Conservation (phyloP, 2,329 filamentous ascomycete genomes). For the Clonostachys chloroleuca region DNA sequence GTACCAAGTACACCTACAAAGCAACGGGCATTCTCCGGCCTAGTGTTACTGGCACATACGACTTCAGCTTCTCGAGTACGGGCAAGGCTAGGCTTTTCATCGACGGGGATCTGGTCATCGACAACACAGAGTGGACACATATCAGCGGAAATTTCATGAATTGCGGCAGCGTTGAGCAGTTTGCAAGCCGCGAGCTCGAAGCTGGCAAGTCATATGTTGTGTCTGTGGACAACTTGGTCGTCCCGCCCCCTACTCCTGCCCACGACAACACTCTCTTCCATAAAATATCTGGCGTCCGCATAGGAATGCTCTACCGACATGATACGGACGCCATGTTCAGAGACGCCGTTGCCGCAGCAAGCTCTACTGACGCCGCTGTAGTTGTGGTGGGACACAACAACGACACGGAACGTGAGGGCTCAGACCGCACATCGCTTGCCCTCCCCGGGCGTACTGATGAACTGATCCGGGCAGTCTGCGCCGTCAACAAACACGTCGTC, state of each 20-base stretch:
- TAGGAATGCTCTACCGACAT: constrained; percentile 1
- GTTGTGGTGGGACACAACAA: background rate
- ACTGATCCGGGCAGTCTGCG: background rate
- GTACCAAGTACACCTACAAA: background rate
- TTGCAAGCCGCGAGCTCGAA: constrained; percentile 1
- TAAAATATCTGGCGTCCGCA: constrained; percentile 9
- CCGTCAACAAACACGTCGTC: constrained; percentile 19
- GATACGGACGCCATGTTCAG: background rate
- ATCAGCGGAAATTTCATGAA: constrained; percentile 39
- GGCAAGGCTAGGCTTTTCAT: constrained; percentile 59
- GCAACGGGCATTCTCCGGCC: constrained; percentile 57
- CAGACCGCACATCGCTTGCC: background rate
- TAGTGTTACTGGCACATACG: constrained; percentile 54
- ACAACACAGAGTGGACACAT: constrained; percentile 66
- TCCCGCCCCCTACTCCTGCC: constrained; percentile 5
- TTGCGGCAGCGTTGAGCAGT: constrained; percentile 9
- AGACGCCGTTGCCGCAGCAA: constrained; percentile 33
- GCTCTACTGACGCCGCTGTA: constrained; percentile 26
- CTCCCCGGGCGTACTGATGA: background rate
- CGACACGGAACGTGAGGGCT: background rate
- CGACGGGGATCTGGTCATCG: constrained; percentile 53
- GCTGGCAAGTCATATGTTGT: constrained; percentile 6
- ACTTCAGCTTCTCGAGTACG: constrained; percentile 63
- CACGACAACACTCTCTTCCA: constrained; percentile 16
- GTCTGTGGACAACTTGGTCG: constrained; percentile 9